Evolutionary conservation across 208 protist species (phyloP).

Genomic region (Leishmania guyanensis): DNA sequence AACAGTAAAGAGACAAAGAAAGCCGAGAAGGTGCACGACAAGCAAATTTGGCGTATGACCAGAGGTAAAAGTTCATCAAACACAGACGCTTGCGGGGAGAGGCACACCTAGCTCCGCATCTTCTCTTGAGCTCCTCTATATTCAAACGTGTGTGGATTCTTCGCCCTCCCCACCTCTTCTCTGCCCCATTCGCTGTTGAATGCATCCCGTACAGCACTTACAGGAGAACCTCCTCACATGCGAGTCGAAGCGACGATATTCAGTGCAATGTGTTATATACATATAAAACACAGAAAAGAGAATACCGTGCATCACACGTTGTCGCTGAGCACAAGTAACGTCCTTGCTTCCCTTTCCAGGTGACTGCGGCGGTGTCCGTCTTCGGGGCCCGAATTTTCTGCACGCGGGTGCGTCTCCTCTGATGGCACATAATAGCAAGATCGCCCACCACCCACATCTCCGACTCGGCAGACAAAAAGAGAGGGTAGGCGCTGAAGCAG

Average conservation of each 20-base stretch:
- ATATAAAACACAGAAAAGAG: not conserved
- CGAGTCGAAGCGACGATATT: not conserved
- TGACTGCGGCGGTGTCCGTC: not conserved
- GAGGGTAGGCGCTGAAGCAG: not conserved
- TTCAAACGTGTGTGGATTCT: not conserved
- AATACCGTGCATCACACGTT: not conserved
- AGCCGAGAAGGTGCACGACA: not conserved
- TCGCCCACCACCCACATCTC: not conserved
- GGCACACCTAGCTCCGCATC: no score
- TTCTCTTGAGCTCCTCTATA: not conserved
- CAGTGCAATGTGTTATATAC: not conserved
- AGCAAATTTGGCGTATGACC: not conserved
- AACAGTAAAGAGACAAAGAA: slow-evolving; percentile 31
- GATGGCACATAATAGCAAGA: not conserved
- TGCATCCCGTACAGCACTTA: not conserved
- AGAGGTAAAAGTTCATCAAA: not conserved
- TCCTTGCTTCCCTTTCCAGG: not conserved
- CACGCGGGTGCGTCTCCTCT: not conserved
- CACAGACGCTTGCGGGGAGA: not conserved
- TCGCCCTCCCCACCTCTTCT: not conserved
- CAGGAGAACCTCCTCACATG: not conserved
- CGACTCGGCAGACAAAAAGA: not conserved
- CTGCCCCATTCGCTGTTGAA: not conserved
- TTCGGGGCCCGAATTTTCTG: not conserved
- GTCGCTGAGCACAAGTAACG: not conserved